A percentile compares a stretch with the other conserved stretches of the same genome.
These are phyloP conservation scores for Vicia faba DNA, from an alignment of 306 rosid genomes.

Conservation along the genomic window DNA sequence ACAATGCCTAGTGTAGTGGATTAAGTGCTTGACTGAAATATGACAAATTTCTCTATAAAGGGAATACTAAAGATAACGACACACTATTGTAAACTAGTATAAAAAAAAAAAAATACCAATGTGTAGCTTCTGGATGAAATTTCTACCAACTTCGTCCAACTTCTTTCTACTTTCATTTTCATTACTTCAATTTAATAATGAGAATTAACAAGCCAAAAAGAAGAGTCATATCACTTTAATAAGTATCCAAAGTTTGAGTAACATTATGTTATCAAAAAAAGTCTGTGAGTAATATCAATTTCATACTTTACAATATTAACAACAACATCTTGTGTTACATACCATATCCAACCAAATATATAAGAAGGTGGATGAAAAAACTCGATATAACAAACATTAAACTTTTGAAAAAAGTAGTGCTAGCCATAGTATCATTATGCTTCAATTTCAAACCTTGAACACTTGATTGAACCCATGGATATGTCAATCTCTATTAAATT, in stretches of 20 bases:
- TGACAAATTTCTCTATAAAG: too few relatives aligned
- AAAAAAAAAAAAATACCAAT: neutral
- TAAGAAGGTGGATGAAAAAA: conserved; percentile 34
- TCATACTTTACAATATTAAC: conserved; percentile 39
- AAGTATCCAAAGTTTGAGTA: conserved; percentile 61
- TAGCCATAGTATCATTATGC: conserved; percentile 39
- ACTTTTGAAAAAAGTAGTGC: conserved; percentile 7
- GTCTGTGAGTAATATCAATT: conserved; percentile 20
- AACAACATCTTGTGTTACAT: conserved; percentile 11
- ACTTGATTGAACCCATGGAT: conserved; percentile 93
- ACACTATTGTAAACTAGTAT: too few relatives aligned
- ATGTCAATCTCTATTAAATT: conserved; percentile 93
- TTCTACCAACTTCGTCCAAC: conserved; percentile 39
- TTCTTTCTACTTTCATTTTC: conserved; percentile 34
- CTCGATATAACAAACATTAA: conserved; percentile 26
- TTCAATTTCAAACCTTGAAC: conserved; percentile 86
- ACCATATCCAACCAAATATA: conserved; percentile 47
- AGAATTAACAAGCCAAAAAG: conserved; percentile 47
- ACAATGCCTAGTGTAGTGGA: too few relatives aligned
- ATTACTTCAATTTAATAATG: conserved; percentile 32
- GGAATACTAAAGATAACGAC: too few relatives aligned
- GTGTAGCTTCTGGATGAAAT: conserved; percentile 38
- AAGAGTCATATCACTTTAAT: conserved; percentile 43
- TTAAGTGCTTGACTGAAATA: too few relatives aligned
- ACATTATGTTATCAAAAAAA: neutral